These are phyloP conservation scores for Clavaria fumosa DNA, from an alignment of 768 basidiomycete species.

Conservation along the genomic window DNA sequence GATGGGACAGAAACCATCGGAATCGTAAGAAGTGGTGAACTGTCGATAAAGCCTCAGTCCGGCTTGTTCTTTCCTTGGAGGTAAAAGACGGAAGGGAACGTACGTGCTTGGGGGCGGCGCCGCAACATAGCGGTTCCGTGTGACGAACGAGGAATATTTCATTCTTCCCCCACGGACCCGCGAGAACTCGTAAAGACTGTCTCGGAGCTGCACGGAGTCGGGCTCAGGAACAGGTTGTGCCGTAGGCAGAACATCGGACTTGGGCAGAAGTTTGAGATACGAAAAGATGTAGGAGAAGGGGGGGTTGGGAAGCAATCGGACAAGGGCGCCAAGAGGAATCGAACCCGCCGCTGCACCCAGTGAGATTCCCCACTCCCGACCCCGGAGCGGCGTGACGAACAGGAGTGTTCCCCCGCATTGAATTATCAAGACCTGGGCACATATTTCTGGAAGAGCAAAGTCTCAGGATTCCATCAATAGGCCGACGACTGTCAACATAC, in stretches of 20 bases:
- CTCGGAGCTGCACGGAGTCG: too few relatives aligned
- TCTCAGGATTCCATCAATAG: too few relatives aligned
- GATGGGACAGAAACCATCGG: too few relatives aligned
- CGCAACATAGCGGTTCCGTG: too few relatives aligned
- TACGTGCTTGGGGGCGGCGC: too few relatives aligned
- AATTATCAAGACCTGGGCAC: slow-evolving; percentile 53
- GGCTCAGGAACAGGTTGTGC: neutral
- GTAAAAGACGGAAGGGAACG: too few relatives aligned
- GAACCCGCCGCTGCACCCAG: slow-evolving; percentile 49
- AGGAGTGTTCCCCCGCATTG: slow-evolving; percentile 63
- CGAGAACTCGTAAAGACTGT: too few relatives aligned
- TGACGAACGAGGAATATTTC: too few relatives aligned
- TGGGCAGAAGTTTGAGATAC: neutral
- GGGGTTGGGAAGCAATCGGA: slow-evolving; percentile 46
- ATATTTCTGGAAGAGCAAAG: slow-evolving; percentile 38
- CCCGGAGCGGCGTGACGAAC: slow-evolving; percentile 43
- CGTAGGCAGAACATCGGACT: neutral
- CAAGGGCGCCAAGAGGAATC: slow-evolving; percentile 48
- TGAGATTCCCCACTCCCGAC: slow-evolving; percentile 57
- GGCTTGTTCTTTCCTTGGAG: too few relatives aligned
- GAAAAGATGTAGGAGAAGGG: slow-evolving; percentile 29
- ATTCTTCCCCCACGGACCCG: too few relatives aligned
- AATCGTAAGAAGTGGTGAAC: too few relatives aligned
- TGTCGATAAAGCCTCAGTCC: too few relatives aligned
- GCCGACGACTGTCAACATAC: slow-evolving; percentile 24